These are phyloP conservation scores for Peltaster fructicola DNA, from an alignment of 2,329 filamentous ascomycete genomes.

Conservation along the genomic window DNA sequence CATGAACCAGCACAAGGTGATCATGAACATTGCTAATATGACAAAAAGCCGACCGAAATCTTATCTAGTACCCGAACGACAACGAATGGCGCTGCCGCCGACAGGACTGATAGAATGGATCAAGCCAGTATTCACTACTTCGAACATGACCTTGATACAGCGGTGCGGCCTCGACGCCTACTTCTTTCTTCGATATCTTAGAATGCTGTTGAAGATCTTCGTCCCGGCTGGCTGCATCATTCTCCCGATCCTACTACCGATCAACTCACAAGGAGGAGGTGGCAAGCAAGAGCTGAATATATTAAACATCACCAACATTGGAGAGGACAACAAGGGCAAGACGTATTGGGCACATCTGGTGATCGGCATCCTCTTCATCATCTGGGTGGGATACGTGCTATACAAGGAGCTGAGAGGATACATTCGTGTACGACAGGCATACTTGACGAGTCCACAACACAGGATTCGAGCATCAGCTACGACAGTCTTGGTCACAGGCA, in stretches of 20 bases:
- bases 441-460: slow-evolving; percentile 86
- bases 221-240: slow-evolving; percentile 62
- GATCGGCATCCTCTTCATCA: slow-evolving; percentile 57
- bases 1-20: not conserved
- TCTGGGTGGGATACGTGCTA: slow-evolving; percentile 75
- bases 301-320: slow-evolving; percentile 78
- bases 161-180: slow-evolving; percentile 95
- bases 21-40: not conserved
- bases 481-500: slow-evolving; percentile 80
- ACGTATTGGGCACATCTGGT: slow-evolving; percentile 67
- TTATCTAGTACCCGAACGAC: slow-evolving; percentile 68
- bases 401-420: slow-evolving; percentile 76
- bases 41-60: slow-evolving; percentile 55
- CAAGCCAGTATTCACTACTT: slow-evolving; percentile 45
- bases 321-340: slow-evolving; percentile 42
- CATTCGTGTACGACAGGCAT: slow-evolving; percentile 84
- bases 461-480: slow-evolving; percentile 85
- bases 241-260: slow-evolving; percentile 66
- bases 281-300: slow-evolving; percentile 53
- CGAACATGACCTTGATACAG: slow-evolving; percentile 70
- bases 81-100: slow-evolving; percentile 62
- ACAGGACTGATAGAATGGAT: slow-evolving; percentile 37
- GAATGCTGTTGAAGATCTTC: slow-evolving; percentile 79
- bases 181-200: slow-evolving; percentile 85
- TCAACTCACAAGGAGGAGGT: slow-evolving; percentile 40